phyloP scores from a whole-genome alignment of 768 basidiomycete genomes.

The Hericium alpestre region DNA sequence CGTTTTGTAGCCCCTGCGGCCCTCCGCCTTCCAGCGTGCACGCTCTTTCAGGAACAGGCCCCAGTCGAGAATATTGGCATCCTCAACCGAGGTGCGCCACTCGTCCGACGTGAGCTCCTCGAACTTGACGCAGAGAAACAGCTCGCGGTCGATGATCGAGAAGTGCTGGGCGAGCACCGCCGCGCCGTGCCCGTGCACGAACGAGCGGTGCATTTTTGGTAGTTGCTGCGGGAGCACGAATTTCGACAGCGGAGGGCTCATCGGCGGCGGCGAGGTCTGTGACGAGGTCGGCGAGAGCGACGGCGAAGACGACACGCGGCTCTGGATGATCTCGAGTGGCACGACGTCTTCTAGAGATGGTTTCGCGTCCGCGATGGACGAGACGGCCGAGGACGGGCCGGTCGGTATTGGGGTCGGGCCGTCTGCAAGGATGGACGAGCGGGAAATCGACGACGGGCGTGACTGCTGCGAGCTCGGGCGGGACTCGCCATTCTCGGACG shows the following conservation, averaged over 20 bases:
- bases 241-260: slow-evolving; percentile 1
- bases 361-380: slow-evolving; percentile 31
- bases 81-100: slow-evolving; percentile 49
- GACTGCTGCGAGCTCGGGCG: slow-evolving; percentile 2
- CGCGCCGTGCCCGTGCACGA: slow-evolving; percentile 54
- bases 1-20: slow-evolving; percentile 46
- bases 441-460: slow-evolving; percentile 3
- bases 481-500: slow-evolving; percentile 5
- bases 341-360: slow-evolving; percentile 52
- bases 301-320: slow-evolving; percentile 34
- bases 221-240: background rate
- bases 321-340: slow-evolving; percentile 55
- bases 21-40: slow-evolving; percentile 55
- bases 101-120: slow-evolving; percentile 77
- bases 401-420: slow-evolving; percentile 3
- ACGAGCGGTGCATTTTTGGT: slow-evolving; percentile 50
- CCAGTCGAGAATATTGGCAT: slow-evolving; percentile 75
- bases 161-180: slow-evolving; percentile 66
- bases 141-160: slow-evolving; percentile 78
- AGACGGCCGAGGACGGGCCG: background rate
- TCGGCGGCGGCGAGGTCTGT: slow-evolving; percentile 13
- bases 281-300: slow-evolving; percentile 22
- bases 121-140: slow-evolving; percentile 77
- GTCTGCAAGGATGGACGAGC: background rate
- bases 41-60: slow-evolving; percentile 69